Conservation (phyloP, 2,329 filamentous ascomycete species). For the Paradendryphiella salina region DNA sequence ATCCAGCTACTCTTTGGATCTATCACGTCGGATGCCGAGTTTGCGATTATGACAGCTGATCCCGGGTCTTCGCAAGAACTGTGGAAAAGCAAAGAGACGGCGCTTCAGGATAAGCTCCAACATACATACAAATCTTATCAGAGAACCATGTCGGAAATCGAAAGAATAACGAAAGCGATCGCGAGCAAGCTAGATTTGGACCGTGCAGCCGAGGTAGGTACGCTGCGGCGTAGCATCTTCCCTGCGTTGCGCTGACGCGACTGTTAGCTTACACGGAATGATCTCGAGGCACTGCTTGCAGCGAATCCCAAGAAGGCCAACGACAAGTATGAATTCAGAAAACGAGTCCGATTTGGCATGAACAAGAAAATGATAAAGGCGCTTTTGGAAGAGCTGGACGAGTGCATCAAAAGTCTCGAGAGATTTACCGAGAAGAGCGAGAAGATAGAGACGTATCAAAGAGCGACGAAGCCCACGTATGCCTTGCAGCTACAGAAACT, state of each 20-base stretch:
- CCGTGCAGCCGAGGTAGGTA: slow-evolving; percentile 36
- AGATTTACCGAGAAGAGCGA: slow-evolving; percentile 46
- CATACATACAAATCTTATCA: slow-evolving; percentile 44
- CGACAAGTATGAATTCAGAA: slow-evolving; percentile 43
- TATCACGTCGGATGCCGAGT: slow-evolving; percentile 43
- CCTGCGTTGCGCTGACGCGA: slow-evolving; percentile 22
- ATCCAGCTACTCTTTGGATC: slow-evolving; percentile 43
- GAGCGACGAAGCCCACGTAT: slow-evolving; percentile 41
- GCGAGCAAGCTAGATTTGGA: slow-evolving; percentile 45
- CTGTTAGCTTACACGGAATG: slow-evolving; percentile 37
- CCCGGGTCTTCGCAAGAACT: slow-evolving; percentile 32
- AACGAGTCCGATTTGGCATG: slow-evolving; percentile 44
- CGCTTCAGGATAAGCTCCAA: slow-evolving; percentile 39
- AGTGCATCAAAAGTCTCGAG: slow-evolving; percentile 47
- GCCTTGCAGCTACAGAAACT: slow-evolving; percentile 40
- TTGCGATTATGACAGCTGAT: slow-evolving; percentile 42
- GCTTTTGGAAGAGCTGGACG: slow-evolving; percentile 42
- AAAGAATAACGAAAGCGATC: slow-evolving; percentile 42
- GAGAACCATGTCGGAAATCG: slow-evolving; percentile 42
- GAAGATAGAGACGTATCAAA: slow-evolving; percentile 43
- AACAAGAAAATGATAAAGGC: slow-evolving; percentile 44
- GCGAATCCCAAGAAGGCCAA: slow-evolving; percentile 40
- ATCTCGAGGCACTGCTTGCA: slow-evolving; percentile 42
- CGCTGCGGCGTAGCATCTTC: neutral
- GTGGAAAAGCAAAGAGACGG: slow-evolving; percentile 41